phyloP scores from a whole-genome alignment of 208 protist genomes.

The Trypanosoma rangeli region DNA sequence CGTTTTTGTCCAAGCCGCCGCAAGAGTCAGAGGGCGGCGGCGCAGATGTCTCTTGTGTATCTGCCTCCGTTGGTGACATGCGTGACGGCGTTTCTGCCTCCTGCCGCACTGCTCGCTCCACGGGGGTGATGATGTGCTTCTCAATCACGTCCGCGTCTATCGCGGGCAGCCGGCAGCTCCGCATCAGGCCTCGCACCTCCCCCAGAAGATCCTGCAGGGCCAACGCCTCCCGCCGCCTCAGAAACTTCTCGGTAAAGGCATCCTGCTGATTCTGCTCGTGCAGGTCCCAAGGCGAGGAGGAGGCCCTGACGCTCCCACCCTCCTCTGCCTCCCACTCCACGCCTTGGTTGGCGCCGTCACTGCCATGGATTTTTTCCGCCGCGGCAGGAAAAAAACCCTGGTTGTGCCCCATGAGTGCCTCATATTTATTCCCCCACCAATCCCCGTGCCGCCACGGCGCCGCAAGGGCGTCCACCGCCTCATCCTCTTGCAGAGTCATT shows the following conservation, averaged over 20 bases:
- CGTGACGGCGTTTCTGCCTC: background rate
- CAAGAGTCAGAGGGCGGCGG: background rate
- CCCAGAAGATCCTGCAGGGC: background rate
- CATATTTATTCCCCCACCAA: too few species aligned
- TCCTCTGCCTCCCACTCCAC: background rate
- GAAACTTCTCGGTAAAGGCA: constrained; percentile 1
- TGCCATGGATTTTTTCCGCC: too few species aligned
- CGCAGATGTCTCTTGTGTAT: background rate
- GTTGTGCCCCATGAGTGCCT: too few species aligned
- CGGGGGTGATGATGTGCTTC: background rate
- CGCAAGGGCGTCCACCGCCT: too few species aligned
- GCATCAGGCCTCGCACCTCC: constrained; percentile 1
- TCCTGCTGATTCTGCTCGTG: background rate
- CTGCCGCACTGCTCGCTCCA: background rate
- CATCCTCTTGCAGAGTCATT: too few species aligned
- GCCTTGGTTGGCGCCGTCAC: too few species aligned
- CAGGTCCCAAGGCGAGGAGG: too few species aligned
- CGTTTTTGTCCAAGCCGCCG: background rate
- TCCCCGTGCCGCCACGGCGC: too few species aligned
- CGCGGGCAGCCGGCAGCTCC: background rate
- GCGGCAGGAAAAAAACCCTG: too few species aligned
- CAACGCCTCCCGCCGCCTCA: background rate
- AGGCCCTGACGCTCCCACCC: too few species aligned
- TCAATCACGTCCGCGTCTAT: constrained; percentile 4
- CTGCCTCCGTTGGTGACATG: background rate